Base-by-base conservation (phyloP, 202 grass and related monocot genomes). In the Zizania palustris region DNA sequence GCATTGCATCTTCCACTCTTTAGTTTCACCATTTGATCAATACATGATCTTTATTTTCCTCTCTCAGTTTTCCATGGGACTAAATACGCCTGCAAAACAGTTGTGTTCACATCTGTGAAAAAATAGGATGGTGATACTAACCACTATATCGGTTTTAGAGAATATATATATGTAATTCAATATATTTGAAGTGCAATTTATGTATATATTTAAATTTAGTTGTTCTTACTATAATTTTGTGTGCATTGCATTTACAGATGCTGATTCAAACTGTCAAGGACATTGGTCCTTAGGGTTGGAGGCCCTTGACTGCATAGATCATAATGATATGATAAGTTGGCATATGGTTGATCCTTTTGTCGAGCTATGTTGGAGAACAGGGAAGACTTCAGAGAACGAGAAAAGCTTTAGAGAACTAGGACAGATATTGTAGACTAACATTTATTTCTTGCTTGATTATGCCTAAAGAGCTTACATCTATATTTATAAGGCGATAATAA, bases 61-160 rank as follows among this genome's bases (percentile, higher is more conserved):
- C 51, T 5, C 81, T 82, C 76, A 99, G 96, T 99, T 93, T 80
- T 92, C 96, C 64, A 99, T 99, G 96, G 96, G 96, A 21, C 87
- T 99, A 66, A 99, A 99, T 84, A 99, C 96, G 96, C 96, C 96
- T 69, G 96, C 96, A 99, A 99, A 88, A 99, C 96, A 9, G 96
- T 99, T 82, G 96, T 99, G 49, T 99, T 99, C 84, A 93, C 96
- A 72, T 90, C 92, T 88, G 89, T 99, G 20, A 99, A 99, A 81
- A 99, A 99, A 93, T 99, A 92, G 96, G 96, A 99, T 60, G 96
- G 96, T 42, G 96, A 99, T 90, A 90, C 78, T 66, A 84, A 96
- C 83, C 96, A 92, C 41, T 99, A 82, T 77, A 92, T 99, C 73
- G 96, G 83, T 79, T 96, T 92, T 79, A 92, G 96, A 75, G 96